Evolutionary conservation across 352 stramenopile genomes (phyloP), one percentile per base, ranked within the genome.

Genomic region (Paralagenidium karlingii): DNA sequence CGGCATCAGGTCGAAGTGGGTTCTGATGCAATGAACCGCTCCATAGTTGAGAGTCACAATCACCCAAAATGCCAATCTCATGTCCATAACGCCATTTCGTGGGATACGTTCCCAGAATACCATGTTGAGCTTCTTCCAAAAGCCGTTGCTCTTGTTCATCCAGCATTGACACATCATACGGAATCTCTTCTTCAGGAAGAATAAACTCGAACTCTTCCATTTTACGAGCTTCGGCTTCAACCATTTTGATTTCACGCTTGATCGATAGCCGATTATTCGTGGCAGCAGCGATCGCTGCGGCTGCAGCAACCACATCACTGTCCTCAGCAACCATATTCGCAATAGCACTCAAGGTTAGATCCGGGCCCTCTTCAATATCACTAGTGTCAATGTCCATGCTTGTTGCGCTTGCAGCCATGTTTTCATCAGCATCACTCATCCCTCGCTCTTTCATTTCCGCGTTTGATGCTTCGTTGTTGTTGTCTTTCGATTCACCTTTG

Each of bases 321-420:
- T 91, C 77, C 48, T 88, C 77, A 12, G 57, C 75, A 20, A 84
- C 75, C 75, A 91, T 91, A 43, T 88, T 81, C n/a, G 77, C 77
- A 39, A 88, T 87, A 12, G 73, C 71, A 5, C 71, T 85, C 9
- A 88, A 51, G 13, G 73, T 85, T 34, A 91, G 78, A 47, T 82
- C 74, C 0, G 73, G 55, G 28, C 70, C 60, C 10, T 87, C 76
- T 34, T 89, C 76, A 6, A 61, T 70, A 29, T 89, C 76, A 42
- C 76, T 89, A 38, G 75, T 80, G 38, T 89, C 76, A 11, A 89
- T 59, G 28, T 89, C 76, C 76, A 89, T 89, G 40, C 68, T 86
- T 3, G 66, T 76, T 16, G 19, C 22, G 19, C 30, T 20, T 36
- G 28, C 28, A n/a, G n/a, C n/a, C n/a, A n/a, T n/a, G n/a, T n/a